Evolutionary conservation across 257 asterid species (phyloP).

Genomic region (Agastache rugosa): DNA sequence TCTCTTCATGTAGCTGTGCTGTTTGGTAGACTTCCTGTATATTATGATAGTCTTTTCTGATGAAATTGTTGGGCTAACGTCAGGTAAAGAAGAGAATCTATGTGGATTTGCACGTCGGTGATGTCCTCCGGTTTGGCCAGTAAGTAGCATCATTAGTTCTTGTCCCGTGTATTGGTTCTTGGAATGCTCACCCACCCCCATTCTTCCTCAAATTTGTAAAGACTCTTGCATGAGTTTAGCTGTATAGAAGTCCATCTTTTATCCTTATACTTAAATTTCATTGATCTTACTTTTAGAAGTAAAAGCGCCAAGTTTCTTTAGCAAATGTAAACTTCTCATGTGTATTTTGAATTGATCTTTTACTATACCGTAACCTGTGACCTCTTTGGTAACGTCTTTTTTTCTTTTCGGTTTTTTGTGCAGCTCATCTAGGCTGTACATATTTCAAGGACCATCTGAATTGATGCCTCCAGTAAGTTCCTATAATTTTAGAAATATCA

Average conservation of each 20-base stretch:
- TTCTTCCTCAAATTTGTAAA: neutral
- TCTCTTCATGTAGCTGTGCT: constrained; percentile 21
- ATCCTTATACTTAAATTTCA: neutral
- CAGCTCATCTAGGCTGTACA: constrained; percentile 92
- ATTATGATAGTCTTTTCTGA: constrained; percentile 27
- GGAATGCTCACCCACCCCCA: constrained; percentile 10
- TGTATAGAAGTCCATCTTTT: constrained; percentile 9
- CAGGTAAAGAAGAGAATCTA: constrained; percentile 82
- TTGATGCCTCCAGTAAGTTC: constrained; percentile 89
- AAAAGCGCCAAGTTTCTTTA: constrained; percentile 17
- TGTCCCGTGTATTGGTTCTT: constrained; percentile 20
- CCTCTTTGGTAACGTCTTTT: constrained; percentile 28
- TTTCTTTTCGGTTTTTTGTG: constrained; percentile 32
- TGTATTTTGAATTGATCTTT: constrained; percentile 11
- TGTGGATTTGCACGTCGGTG: constrained; percentile 91
- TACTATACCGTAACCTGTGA: constrained; percentile 5
- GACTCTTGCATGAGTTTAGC: constrained; percentile 6
- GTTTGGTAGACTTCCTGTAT: constrained; percentile 27
- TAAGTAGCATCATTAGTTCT: constrained; percentile 52
- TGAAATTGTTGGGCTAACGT: constrained; percentile 26
- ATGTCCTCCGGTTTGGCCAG: constrained; percentile 96
- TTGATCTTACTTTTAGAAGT: constrained; percentile 11
- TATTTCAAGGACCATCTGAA: constrained; percentile 91
- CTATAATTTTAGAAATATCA: constrained; percentile 17
- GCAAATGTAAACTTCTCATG: constrained; percentile 3